These are phyloP conservation scores for Flaveria bidentis DNA, from an alignment of 129 eudicot genomes.

Conservation along the genomic window DNA sequence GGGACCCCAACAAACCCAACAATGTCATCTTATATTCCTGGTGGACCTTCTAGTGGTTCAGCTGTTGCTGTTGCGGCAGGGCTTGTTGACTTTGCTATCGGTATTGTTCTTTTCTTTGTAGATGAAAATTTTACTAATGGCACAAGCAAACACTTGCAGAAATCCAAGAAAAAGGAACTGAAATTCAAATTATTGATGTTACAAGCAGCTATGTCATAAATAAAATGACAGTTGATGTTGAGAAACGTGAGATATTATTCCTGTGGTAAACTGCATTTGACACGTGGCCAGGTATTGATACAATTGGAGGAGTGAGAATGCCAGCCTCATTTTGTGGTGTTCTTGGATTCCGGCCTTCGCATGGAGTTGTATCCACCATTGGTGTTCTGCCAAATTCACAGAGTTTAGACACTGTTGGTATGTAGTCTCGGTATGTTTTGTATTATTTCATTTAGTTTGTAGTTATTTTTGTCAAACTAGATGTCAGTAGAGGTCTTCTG, in stretches of 20 bases:
- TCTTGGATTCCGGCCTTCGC: slow-evolving; percentile 89
- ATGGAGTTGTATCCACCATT: slow-evolving; percentile 71
- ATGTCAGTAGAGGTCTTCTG: slow-evolving; percentile 16
- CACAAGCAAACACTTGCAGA: slow-evolving; percentile 6
- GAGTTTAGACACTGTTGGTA: slow-evolving; percentile 94
- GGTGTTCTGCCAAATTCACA: slow-evolving; percentile 88
- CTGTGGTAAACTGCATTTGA: not conserved
- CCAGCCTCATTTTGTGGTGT: slow-evolving; percentile 89
- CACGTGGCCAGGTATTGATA: slow-evolving; percentile 67
- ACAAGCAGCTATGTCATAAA: slow-evolving; percentile 9
- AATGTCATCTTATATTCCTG: slow-evolving; percentile 71
- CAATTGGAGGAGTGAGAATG: slow-evolving; percentile 71
- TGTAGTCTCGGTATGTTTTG: slow-evolving; percentile 43
- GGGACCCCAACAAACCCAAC: slow-evolving; percentile 88
- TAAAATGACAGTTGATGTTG: not conserved
- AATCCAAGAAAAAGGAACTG: not conserved
- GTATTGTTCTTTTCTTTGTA: slow-evolving; percentile 40
- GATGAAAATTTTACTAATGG: slow-evolving; percentile 9
- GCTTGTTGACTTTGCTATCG: slow-evolving; percentile 86
- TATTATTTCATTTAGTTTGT: slow-evolving; percentile 2
- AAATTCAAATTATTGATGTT: not conserved
- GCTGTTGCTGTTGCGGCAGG: slow-evolving; percentile 88
- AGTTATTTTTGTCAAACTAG: slow-evolving; percentile 3
- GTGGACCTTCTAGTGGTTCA: slow-evolving; percentile 95
- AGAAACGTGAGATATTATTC: not conserved